Evolutionary conservation across 495 filamentous ascomycete genomes (phyloP).

Genomic region (Neurospora sp.): DNA sequence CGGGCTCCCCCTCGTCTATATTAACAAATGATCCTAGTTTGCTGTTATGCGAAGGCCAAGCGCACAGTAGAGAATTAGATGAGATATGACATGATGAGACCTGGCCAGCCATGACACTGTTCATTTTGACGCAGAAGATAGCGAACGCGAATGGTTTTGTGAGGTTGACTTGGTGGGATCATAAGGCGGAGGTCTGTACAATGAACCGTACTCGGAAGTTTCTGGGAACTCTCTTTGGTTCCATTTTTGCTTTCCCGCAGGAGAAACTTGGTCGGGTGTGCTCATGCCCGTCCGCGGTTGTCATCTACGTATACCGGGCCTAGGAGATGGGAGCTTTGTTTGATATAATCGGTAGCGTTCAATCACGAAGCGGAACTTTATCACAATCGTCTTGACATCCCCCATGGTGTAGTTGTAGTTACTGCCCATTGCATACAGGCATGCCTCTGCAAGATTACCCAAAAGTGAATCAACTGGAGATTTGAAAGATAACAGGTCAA

Average conservation of each 20-base stretch:
- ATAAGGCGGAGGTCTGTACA: neutral
- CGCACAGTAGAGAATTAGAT: neutral
- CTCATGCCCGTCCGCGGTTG: neutral
- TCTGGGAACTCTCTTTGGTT: neutral
- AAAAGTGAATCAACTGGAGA: neutral
- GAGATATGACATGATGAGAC: neutral
- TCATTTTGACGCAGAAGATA: neutral
- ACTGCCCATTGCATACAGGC: neutral
- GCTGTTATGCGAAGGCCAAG: neutral
- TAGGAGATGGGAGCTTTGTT: neutral
- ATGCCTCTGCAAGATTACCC: neutral
- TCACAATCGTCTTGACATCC: neutral
- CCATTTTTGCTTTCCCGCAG: neutral
- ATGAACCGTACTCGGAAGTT: neutral
- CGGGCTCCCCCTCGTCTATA: neutral
- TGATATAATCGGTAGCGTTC: neutral
- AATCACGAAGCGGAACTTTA: neutral
- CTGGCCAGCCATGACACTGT: neutral
- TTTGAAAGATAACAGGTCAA: neutral
- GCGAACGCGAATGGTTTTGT: neutral
- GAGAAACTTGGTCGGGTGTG: neutral
- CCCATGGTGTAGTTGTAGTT: neutral
- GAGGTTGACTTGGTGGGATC: neutral
- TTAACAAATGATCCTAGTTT: neutral
- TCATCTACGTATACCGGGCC: neutral